Conservation (phyloP, 1,284 basidiomycete genomes). For the Pseudozyma hubeiensis region DNA sequence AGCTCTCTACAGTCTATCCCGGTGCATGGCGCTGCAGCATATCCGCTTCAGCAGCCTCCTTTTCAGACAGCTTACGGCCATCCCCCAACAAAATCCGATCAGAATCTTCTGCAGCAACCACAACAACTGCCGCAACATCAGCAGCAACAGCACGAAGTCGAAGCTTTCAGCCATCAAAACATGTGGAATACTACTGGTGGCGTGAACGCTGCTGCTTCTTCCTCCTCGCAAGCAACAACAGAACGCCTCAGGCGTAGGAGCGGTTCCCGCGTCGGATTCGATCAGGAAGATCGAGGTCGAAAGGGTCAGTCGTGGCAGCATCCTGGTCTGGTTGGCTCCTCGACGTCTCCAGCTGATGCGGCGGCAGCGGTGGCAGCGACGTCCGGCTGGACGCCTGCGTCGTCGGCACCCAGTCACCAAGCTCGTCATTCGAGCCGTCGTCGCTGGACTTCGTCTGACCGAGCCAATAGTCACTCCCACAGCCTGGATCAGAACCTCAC, state of each 20-base stretch:
- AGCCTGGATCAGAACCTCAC: conserved; percentile 25
- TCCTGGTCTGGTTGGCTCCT: conserved; percentile 12
- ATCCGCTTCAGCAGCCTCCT: conserved; percentile 36
- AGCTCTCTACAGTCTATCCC: conserved; percentile 5
- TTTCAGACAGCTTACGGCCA: conserved; percentile 28
- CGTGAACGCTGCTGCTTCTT: conserved; percentile 10
- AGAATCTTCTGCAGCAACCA: conserved; percentile 15
- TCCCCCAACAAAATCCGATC: conserved; percentile 11
- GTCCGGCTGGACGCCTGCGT: conserved; percentile 27
- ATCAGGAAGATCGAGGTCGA: conserved; percentile 18
- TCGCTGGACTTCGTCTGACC: conserved; percentile 35
- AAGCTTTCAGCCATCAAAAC: conserved; percentile 2
- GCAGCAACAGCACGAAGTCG: conserved; percentile 11
- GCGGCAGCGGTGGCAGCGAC: conserved; percentile 1
- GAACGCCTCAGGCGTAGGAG: conserved; percentile 4
- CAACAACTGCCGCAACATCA: background rate
- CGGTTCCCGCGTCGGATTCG: conserved; percentile 11
- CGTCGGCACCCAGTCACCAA: conserved; percentile 9
- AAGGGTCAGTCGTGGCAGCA: conserved; percentile 18
- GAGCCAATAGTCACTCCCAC: conserved; percentile 27
- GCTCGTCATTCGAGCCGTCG: conserved; percentile 17
- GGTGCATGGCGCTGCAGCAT: conserved; percentile 18
- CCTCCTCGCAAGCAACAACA: conserved; percentile 6
- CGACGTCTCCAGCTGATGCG: conserved; percentile 9
- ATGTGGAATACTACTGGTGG: conserved; percentile 17